Evolutionary conservation across 2,329 filamentous ascomycete species (phyloP).

Genomic region (Parafenestella ontariensis): DNA sequence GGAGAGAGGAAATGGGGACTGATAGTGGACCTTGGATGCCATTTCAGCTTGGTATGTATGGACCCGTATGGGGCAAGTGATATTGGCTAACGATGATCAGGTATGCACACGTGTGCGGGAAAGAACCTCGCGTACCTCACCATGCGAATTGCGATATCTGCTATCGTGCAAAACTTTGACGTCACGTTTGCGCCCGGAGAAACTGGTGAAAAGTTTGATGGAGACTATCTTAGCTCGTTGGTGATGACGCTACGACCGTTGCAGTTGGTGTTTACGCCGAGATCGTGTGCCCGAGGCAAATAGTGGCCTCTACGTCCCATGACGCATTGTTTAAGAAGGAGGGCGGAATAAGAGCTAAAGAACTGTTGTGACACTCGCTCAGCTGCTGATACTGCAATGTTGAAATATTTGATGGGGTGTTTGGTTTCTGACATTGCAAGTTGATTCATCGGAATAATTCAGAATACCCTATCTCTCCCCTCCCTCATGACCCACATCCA

Average conservation of each 20-base stretch:
- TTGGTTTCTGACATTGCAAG: no score
- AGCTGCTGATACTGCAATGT: no score
- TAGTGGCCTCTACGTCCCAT: neutral
- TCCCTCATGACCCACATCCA: no score
- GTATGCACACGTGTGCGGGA: conserved; percentile 22
- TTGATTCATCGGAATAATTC: no score
- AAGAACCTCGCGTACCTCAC: conserved; percentile 25
- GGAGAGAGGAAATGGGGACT: conserved; percentile 20
- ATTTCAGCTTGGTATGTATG: conserved; percentile 17
- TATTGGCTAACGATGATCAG: conserved; percentile 18
- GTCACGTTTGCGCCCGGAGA: conserved; percentile 24
- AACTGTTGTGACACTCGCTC: no score
- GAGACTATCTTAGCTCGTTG: conserved; percentile 23
- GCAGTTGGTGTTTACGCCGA: conserved; percentile 28
- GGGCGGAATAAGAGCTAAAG: no score
- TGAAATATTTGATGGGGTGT: no score
- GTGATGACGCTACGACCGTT: conserved; percentile 40
- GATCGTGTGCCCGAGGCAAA: neutral
- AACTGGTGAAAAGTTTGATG: conserved; percentile 27
- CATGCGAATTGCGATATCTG: conserved; percentile 18
- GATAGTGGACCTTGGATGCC: conserved; percentile 25
- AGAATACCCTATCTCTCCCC: no score
- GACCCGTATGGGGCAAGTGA: neutral
- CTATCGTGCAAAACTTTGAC: conserved; percentile 22
- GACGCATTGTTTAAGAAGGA: neutral